Conservation (phyloP, 306 rosid genomes). For the Amphicarpaea edgeworthii region DNA sequence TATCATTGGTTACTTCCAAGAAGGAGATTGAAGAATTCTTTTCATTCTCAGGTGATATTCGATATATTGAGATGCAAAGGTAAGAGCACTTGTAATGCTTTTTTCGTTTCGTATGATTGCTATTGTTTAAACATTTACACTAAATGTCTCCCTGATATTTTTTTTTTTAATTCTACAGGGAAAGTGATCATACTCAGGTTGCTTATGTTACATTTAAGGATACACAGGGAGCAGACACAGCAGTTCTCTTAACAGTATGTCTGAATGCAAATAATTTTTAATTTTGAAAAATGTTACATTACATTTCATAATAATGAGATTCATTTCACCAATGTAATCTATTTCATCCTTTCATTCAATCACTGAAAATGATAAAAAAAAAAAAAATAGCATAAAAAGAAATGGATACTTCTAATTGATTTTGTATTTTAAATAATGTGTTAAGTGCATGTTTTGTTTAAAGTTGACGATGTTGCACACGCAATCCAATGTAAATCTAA, state of each 20-base stretch:
- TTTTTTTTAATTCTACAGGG: constrained; percentile 53
- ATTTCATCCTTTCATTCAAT: constrained; percentile 23
- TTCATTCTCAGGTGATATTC: constrained; percentile 86
- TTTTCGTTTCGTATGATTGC: constrained; percentile 22
- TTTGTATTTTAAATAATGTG: constrained; percentile 10
- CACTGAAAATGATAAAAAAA: constrained; percentile 2
- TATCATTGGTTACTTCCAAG: constrained; percentile 61
- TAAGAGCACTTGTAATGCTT: constrained; percentile 46
- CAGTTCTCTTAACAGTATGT: constrained; percentile 80
- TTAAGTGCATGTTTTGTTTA: too few species aligned
- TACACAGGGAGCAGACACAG: constrained; percentile 82
- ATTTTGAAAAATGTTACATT: constrained; percentile 13
- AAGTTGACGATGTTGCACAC: too few species aligned
- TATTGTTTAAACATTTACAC: not conserved
- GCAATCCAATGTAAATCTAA: too few species aligned
- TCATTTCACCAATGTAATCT: not conserved
- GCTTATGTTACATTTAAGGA: constrained; percentile 89
- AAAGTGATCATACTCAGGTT: constrained; percentile 70
- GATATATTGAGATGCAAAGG: constrained; percentile 81
- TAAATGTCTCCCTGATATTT: constrained; percentile 39
- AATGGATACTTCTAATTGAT: constrained; percentile 11
- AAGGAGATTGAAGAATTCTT: constrained; percentile 80
- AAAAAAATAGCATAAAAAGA: constrained; percentile 8
- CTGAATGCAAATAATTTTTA: not conserved
- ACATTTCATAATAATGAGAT: constrained; percentile 12